Evolutionary conservation across 2,329 filamentous ascomycete genomes (phyloP), one percentile per base, ranked within the genome.

Genomic region (Alternaria sp.): DNA sequence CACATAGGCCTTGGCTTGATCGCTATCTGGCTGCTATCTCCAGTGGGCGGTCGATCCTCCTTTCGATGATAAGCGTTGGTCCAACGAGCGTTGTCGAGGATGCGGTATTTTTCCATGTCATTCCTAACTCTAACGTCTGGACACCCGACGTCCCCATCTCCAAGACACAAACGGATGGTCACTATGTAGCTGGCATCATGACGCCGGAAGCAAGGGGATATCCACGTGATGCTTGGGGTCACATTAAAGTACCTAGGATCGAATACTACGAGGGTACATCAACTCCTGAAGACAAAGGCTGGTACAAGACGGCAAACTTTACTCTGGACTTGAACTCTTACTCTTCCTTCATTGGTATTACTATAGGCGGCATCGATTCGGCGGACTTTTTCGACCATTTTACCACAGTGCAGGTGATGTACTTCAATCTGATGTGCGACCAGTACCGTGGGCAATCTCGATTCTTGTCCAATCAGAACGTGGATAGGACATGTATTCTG

Each of bases 371-470:
- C 3, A 34, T 11, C 2, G 12, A 49, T 3, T 34, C 28, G 8
- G 3, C 28, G 5, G n/a, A 22, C 0, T 49, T 12, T 7, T 11
- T 32, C 7, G 45, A 49, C n/a, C 34, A 49, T 14, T 4, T 11
- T 5, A 11, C 28, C n/a, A 49, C 0, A 2, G 22, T 49, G 2
- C 10, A 49, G 11, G 28, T 3, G 2, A 22, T 22, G 18, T 49
- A 49, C 16, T 49, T 34, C 12, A 5, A 3, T 22, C 18, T 22
- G 18, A 16, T 4, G 1, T 49, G 28, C 20, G 27, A 45, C n/a
- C 0, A 4, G n/a, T 28, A 3, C 14, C 14, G 10, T 0, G 22
- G 5, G 16, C 16, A 7, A 2, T 0, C 10, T 14, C 16, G 18
- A 9, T 30, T 20, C 10, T 6, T 0, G 3, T 48, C 22, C 45